phyloP scores from a whole-genome alignment of 345 rosid genomes.

The Viola odorata region DNA sequence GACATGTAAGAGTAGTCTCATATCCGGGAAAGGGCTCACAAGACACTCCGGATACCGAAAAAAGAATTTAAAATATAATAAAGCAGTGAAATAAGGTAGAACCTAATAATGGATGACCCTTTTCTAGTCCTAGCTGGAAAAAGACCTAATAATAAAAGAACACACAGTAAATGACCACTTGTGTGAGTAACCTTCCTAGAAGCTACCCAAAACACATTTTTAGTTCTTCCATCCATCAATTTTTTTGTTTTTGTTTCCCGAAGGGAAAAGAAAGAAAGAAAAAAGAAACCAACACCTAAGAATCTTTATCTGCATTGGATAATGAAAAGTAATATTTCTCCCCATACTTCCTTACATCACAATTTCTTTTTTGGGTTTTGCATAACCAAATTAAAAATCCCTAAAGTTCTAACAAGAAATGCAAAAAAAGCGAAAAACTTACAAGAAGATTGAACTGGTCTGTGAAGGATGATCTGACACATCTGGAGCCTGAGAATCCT shows the following conservation, averaged over 20 bases:
- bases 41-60: neutral
- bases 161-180: no score
- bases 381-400: no score
- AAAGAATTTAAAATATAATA: neutral
- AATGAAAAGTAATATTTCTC: neutral
- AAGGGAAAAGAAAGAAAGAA: no score
- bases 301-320: neutral
- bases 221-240: neutral
- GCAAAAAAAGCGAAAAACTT: neutral
- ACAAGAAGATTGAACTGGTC: constrained; percentile 65
- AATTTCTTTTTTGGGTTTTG: no score
- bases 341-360: no score
- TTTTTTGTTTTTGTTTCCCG: neutral
- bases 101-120: no score
- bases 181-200: constrained; percentile 6
- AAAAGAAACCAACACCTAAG: neutral
- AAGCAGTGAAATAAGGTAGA: neutral
- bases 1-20: neutral
- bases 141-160: no score
- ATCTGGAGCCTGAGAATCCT: constrained; percentile 49
- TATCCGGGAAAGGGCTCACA: neutral
- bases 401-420: neutral
- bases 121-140: no score
- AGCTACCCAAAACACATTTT: neutral
- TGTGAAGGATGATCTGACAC: constrained; percentile 47